phyloP scores from a whole-genome alignment of 2,329 filamentous ascomycete genomes.

The Calonectria fujianensis region DNA sequence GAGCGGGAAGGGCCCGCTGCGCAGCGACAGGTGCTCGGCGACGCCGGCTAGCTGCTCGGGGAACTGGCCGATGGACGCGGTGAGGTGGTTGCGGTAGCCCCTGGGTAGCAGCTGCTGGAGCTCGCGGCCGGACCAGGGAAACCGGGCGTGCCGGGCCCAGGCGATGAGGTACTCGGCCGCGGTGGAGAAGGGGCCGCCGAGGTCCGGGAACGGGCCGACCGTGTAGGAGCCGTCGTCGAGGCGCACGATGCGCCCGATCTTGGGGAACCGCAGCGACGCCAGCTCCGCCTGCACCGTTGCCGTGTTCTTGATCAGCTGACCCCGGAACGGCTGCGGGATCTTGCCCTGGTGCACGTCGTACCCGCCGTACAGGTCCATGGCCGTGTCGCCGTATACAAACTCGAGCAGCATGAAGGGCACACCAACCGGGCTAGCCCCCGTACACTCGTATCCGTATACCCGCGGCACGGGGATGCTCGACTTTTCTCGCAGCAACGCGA shows the following conservation, averaged over 20 bases:
- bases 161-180: slow-evolving; percentile 1
- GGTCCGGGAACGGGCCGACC: slow-evolving; percentile 16
- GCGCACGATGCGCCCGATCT: slow-evolving; percentile 15
- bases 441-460: slow-evolving; percentile 52
- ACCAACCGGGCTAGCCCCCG: slow-evolving; percentile 48
- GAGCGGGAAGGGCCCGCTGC: slow-evolving; percentile 11
- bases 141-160: slow-evolving; percentile 5
- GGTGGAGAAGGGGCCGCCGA: slow-evolving; percentile 26
- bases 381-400: slow-evolving; percentile 55
- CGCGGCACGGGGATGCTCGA: slow-evolving; percentile 48
- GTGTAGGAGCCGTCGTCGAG: slow-evolving; percentile 18
- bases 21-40: background rate
- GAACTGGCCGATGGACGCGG: slow-evolving; percentile 6
- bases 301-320: slow-evolving; percentile 10
- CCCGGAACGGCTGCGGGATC: slow-evolving; percentile 41
- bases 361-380: slow-evolving; percentile 50
- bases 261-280: slow-evolving; percentile 14
- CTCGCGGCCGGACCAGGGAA: slow-evolving; percentile 13
- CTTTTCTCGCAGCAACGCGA: slow-evolving; percentile 3
- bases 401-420: slow-evolving; percentile 57
- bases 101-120: slow-evolving; percentile 3
- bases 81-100: slow-evolving; percentile 6
- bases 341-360: slow-evolving; percentile 47
- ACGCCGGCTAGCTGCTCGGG: slow-evolving; percentile 5
- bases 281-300: slow-evolving; percentile 12